phyloP scores from a whole-genome alignment of 768 basidiomycete species.

The Amanita jacksonii region DNA sequence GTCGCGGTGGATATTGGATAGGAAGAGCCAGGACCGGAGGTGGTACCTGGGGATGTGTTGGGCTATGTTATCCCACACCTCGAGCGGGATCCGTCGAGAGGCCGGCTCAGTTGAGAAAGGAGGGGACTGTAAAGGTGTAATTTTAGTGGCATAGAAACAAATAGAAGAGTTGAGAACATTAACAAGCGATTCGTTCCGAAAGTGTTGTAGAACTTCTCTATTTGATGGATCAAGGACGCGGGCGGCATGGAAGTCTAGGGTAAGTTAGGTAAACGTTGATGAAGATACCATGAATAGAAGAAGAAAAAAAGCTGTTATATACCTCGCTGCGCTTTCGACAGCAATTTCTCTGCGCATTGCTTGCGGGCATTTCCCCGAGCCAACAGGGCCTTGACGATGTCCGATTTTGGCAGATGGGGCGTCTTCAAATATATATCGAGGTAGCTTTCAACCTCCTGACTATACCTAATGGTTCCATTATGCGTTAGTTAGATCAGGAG shows the following conservation, averaged over 20 bases:
- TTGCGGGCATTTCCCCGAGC: constrained; percentile 54
- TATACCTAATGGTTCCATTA: constrained; percentile 35
- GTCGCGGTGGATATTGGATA: constrained; percentile 54
- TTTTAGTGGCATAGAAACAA: too few species aligned
- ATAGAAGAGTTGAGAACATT: too few species aligned
- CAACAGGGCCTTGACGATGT: constrained; percentile 44
- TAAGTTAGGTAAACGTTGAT: neutral
- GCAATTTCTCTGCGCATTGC: constrained; percentile 40
- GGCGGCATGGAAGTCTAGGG: constrained; percentile 49
- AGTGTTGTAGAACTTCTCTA: constrained; percentile 38
- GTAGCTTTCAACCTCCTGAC: constrained; percentile 53
- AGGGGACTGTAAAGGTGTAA: too few species aligned
- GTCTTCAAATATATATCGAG: constrained; percentile 57
- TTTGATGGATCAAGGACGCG: constrained; percentile 21
- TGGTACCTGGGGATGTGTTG: constrained; percentile 52
- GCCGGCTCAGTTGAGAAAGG: constrained; percentile 46
- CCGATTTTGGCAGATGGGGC: constrained; percentile 41
- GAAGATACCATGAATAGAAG: too few species aligned
- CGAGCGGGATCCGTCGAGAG: constrained; percentile 49
- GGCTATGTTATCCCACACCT: constrained; percentile 64
- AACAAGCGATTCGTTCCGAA: constrained; percentile 41
- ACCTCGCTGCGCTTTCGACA: constrained; percentile 55
- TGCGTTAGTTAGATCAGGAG: neutral
- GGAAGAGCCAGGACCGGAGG: constrained; percentile 59
- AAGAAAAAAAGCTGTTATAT: constrained; percentile 13